Percentiles rank a stretch among this genome's conserved stretches.
These are phyloP conservation scores for Colletotrichum sp. DNA, from an alignment of 2,329 filamentous ascomycete genomes.

Conservation along the genomic window DNA sequence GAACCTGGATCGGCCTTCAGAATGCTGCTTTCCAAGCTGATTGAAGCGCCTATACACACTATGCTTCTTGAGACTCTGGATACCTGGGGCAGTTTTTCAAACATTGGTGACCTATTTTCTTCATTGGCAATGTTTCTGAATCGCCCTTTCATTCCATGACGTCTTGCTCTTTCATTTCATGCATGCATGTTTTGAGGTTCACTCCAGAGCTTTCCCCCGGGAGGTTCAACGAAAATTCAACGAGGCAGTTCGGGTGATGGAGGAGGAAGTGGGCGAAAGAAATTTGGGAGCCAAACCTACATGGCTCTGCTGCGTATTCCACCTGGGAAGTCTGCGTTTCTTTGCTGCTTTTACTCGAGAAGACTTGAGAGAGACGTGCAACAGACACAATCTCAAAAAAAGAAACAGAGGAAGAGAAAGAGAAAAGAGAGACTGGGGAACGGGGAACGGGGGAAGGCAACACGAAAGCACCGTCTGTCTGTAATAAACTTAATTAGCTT, in stretches of 20 bases:
- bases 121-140: background rate
- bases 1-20: slow-evolving; percentile 14
- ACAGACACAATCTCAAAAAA: background rate
- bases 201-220: background rate
- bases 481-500: slow-evolving; percentile 10
- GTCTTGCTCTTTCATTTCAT: background rate
- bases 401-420: background rate
- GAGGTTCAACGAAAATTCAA: background rate
- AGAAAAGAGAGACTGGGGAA: background rate
- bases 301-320: background rate
- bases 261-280: background rate
- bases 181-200: background rate
- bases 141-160: background rate
- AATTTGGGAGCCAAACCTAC: background rate
- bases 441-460: background rate
- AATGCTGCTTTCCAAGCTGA: slow-evolving; percentile 19
- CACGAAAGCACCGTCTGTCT: background rate
- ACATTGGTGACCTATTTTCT: background rate
- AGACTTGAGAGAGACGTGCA: background rate
- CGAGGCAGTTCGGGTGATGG: background rate
- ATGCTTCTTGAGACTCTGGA: background rate
- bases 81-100: background rate
- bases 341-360: background rate
- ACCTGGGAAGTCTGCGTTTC: background rate
- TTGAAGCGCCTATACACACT: slow-evolving; percentile 1